Base-by-base conservation (phyloP, 1,139 yeast genomes). In the Pichia kudriavzevii region DNA sequence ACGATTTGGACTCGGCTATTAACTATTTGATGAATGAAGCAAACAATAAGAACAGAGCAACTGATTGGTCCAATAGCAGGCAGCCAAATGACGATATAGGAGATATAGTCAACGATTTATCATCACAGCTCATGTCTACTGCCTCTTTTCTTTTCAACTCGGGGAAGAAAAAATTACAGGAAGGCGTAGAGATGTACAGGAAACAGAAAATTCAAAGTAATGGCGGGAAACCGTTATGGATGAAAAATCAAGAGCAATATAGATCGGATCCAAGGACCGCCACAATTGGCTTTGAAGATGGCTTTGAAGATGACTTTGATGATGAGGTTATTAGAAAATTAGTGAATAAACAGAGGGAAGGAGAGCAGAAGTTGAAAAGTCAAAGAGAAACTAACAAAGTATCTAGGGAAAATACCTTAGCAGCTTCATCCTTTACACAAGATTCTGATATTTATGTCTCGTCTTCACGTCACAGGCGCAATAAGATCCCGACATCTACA, bases 221-320 rank as follows among this genome's bases (percentile, higher is more conserved):
- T 32, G 66, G 66, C 36, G 70, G 71, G 12, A 60, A 69, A 41
- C 95, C 95, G 0, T 76, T 80, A 3, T 84, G 95, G 95, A 79
- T 84, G 91, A 67, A 65, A 40, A 69, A 72, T 43, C 78, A 71
- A 49, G 66, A 59, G 30, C 64, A 53, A 48, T 69, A 73, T 52
- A 72, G 67, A 40, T 52, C 52, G 1, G 68, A 66, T 34, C 61
- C 65, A 26, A 61, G 55, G 39, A 46, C 46, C 24, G 55, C 59
- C 10, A 70, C 69, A 2, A 66, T 53, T 14, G 11, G 14, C 8
- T 21, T 18, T 19, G 12, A 32, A 10, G 28, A 27, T 6, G 27
- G 22, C 11, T 28, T 18, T 3, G 50, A 52, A 30, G 46, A 43
- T 18, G 76, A 70, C 39, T 59, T 69, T 38, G 63, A 69, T 39